Percentiles rank a stretch among this genome's conserved stretches.
Conservation (phyloP, 2,329 filamentous ascomycete genomes). For the Chaetomiaceae sp. region DNA sequence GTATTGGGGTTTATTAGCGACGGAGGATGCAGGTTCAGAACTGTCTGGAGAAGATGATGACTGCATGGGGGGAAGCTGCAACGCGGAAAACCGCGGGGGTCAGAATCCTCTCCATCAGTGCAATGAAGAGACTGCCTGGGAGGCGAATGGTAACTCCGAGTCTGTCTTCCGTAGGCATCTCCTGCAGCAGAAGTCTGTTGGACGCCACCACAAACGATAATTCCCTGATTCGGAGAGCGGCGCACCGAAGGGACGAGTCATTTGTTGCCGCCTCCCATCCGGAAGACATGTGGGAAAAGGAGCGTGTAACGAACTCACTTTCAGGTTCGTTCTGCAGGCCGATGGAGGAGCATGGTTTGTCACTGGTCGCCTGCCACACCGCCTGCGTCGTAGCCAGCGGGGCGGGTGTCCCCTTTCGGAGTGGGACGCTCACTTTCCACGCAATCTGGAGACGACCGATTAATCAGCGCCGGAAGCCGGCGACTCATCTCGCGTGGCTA, state of each 20-base stretch:
- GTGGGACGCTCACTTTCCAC: background rate
- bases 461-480: constrained; percentile 6
- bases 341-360: background rate
- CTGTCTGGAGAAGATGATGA: constrained; percentile 1
- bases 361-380: constrained; percentile 9
- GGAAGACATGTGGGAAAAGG: background rate
- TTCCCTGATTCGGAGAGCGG: background rate
- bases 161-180: background rate
- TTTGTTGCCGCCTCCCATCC: background rate
- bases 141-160: background rate
- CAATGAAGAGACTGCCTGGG: background rate
- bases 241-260: background rate
- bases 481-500: constrained; percentile 2
- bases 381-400: constrained; percentile 1
- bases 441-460: constrained; percentile 1
- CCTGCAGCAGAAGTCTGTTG: background rate
- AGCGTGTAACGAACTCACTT: background rate
- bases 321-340: background rate
- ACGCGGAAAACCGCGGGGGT: background rate
- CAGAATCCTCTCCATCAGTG: background rate
- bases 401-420: background rate
- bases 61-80: constrained; percentile 10
- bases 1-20: background rate
- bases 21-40: background rate
- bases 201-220: background rate